Evolutionary conservation across 2,329 filamentous ascomycete species (phyloP).

Genomic region (Colletotrichum agaves): DNA sequence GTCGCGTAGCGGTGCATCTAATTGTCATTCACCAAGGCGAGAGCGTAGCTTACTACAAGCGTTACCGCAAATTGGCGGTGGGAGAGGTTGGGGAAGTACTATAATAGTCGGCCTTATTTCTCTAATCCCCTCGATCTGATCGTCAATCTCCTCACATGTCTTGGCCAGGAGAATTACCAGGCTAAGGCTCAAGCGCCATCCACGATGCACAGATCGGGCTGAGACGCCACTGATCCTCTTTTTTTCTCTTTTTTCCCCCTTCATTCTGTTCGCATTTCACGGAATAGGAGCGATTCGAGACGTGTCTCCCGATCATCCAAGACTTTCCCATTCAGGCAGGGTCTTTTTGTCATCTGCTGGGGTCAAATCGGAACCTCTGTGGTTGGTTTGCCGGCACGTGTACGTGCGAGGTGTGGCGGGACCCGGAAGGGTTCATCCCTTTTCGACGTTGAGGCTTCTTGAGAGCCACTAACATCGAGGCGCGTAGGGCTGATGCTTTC

Average conservation of each 20-base stretch:
- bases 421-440: slow-evolving; percentile 7
- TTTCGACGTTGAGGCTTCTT: not conserved
- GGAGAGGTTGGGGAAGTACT: not conserved
- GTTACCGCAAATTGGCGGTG: no score
- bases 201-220: not conserved
- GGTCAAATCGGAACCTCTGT: no score
- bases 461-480: no score
- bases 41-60: no score
- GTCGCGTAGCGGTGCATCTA: no score
- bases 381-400: not conserved
- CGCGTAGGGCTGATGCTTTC: not conserved
- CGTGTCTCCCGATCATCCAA: not conserved
- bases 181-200: no score
- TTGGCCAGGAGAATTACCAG: not conserved
- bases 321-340: no score
- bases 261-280: no score
- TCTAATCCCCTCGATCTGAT: not conserved
- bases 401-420: not conserved
- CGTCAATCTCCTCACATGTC: not conserved
- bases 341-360: no score
- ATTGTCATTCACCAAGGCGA: no score
- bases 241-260: no score
- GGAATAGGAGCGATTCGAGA: no score
- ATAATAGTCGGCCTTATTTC: not conserved
- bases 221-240: not conserved